A percentile compares a stretch with the other conserved stretches of the same genome.
Evolutionary conservation across 1,139 yeast species (phyloP).

Genomic region (Pichia sp.): DNA sequence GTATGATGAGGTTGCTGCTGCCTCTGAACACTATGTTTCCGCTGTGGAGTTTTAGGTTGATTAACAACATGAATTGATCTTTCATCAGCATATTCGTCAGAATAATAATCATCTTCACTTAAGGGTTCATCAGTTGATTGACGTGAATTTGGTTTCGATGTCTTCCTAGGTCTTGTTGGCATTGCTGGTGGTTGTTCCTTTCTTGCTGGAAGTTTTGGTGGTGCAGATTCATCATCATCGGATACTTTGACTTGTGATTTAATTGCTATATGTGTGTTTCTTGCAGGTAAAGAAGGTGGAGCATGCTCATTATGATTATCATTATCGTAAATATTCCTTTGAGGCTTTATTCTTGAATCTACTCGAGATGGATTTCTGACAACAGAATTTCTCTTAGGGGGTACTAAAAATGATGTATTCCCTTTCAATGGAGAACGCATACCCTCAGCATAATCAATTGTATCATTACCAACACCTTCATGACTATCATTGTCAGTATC

Average conservation of each 20-base stretch:
- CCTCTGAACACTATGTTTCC: neutral
- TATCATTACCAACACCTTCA: neutral
- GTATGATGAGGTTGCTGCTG: neutral
- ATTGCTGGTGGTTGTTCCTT: neutral
- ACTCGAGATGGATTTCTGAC: neutral
- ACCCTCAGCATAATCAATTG: constrained; percentile 11
- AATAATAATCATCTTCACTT: constrained; percentile 3
- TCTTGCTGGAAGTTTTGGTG: constrained; percentile 7
- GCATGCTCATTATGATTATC: neutral
- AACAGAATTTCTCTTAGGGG: constrained; percentile 4
- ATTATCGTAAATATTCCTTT: neutral
- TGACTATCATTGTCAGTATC: neutral
- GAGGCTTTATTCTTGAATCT: neutral
- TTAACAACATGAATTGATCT: constrained; percentile 10
- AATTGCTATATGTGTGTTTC: neutral
- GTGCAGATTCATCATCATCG: neutral
- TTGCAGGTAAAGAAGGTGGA: constrained; percentile 8
- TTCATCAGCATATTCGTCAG: constrained; percentile 5
- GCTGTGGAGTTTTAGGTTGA: constrained; percentile 1
- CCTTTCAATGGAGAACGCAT: constrained; percentile 13
- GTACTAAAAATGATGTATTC: constrained; percentile 5
- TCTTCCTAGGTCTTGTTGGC: neutral
- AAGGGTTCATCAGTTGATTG: neutral
- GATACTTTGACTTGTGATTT: neutral
- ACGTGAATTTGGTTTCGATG: neutral